A percentile compares a stretch with the other conserved stretches of the same genome.
These are phyloP conservation scores for Bolboschoenus planiculmis DNA, from an alignment of 176 grass and related monocot genomes.

Conservation along the genomic window DNA sequence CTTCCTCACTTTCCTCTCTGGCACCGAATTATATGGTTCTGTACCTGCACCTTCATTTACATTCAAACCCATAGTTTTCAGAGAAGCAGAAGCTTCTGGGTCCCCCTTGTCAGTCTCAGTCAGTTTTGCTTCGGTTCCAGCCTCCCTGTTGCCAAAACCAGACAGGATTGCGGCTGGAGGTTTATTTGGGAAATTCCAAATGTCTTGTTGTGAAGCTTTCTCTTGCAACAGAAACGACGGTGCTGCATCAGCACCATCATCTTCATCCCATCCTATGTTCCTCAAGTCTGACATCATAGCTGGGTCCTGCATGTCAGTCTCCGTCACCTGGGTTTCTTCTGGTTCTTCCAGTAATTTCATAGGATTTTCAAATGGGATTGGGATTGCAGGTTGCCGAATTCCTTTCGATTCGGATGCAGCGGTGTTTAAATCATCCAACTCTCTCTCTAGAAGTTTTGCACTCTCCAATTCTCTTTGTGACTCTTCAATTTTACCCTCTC, in stretches of 20 bases:
- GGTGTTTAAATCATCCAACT: slow-evolving; percentile 77
- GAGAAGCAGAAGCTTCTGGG: not conserved
- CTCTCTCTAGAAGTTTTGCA: slow-evolving; percentile 72
- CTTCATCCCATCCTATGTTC: slow-evolving; percentile 77
- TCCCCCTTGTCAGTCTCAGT: not conserved
- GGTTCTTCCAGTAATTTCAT: slow-evolving; percentile 45
- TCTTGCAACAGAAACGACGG: not conserved
- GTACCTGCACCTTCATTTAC: not conserved
- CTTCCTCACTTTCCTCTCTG: slow-evolving; percentile 26
- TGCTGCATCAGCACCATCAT: slow-evolving; percentile 31
- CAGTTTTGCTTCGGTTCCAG: not conserved
- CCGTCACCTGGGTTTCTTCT: slow-evolving; percentile 55
- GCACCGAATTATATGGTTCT: not conserved
- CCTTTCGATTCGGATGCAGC: slow-evolving; percentile 24
- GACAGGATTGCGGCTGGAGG: not conserved
- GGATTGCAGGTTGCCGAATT: slow-evolving; percentile 22
- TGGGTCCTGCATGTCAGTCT: slow-evolving; percentile 77
- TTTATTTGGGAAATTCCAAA: slow-evolving; percentile 18
- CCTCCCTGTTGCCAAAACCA: not conserved
- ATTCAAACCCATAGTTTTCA: not conserved
- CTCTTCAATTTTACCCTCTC: slow-evolving; percentile 73
- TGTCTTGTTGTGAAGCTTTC: not conserved
- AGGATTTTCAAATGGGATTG: slow-evolving; percentile 19
- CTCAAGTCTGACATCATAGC: slow-evolving; percentile 64
- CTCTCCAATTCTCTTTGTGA: slow-evolving; percentile 77